Percentiles rank a stretch among this genome's conserved stretches.
Conservation (phyloP, 2,329 filamentous ascomycete species). For the Verticillium klebahnii region DNA sequence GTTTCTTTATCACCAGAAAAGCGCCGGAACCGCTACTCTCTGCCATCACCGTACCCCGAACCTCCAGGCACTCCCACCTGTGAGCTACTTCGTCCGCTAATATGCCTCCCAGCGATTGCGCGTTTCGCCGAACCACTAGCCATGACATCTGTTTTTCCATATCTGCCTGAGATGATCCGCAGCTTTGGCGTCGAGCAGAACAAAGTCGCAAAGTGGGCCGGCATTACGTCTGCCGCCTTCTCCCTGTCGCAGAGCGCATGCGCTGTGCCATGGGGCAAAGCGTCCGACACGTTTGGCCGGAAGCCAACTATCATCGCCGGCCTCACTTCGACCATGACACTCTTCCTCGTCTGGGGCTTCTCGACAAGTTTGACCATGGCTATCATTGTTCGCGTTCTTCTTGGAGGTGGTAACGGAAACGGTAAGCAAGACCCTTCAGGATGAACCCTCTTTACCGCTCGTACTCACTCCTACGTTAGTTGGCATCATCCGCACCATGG, state of each 20-base stretch:
- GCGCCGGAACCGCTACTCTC: not conserved
- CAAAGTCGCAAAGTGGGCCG: constrained; percentile 77
- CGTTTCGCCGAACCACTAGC: constrained; percentile 73
- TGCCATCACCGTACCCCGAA: not conserved
- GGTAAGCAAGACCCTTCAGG: constrained; percentile 32
- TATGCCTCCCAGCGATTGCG: constrained; percentile 57
- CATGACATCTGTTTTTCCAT: constrained; percentile 67
- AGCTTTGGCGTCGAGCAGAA: constrained; percentile 68
- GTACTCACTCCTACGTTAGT: constrained; percentile 37
- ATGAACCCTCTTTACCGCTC: not conserved
- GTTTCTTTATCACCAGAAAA: not conserved
- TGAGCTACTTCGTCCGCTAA: constrained; percentile 4
- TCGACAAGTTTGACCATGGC: constrained; percentile 77
- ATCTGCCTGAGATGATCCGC: constrained; percentile 76
- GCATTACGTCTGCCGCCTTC: constrained; percentile 67
- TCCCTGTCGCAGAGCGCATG: constrained; percentile 68
- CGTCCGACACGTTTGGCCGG: constrained; percentile 74
- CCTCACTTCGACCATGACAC: constrained; percentile 73
- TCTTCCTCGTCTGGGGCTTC: constrained; percentile 79
- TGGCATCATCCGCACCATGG: constrained; percentile 88
- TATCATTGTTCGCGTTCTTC: constrained; percentile 69
- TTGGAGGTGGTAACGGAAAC: constrained; percentile 84
- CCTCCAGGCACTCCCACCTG: not conserved
- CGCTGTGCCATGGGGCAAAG: constrained; percentile 70
- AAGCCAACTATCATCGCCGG: constrained; percentile 77